Conservation (phyloP, 768 basidiomycete species). For the Pholiota conissans region DNA sequence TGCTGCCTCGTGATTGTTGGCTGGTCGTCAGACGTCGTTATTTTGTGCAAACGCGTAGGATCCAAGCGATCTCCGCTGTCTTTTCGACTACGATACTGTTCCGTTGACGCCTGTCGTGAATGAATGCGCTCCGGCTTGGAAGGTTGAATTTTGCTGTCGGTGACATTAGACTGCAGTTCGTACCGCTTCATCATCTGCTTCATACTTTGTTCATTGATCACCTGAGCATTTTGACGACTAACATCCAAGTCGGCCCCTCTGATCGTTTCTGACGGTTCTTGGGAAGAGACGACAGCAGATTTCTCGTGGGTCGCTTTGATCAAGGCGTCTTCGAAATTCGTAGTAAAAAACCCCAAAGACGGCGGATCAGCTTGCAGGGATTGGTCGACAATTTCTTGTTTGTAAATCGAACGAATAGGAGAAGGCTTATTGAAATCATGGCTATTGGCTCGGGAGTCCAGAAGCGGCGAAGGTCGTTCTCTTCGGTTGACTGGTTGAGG, state of each 20-base stretch:
- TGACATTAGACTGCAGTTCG: neutral
- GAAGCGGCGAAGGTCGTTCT: neutral
- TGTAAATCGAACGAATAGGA: neutral
- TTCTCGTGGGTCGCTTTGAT: slow-evolving; percentile 1
- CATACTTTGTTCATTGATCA: neutral
- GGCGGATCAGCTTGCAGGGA: slow-evolving; percentile 4
- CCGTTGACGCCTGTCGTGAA: slow-evolving; percentile 1
- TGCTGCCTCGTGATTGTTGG: neutral
- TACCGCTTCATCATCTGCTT: neutral
- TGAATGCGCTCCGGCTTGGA: neutral
- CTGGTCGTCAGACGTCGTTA: neutral
- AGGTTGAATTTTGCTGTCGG: neutral
- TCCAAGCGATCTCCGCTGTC: neutral
- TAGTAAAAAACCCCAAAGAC: slow-evolving; percentile 18
- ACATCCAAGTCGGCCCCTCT: neutral
- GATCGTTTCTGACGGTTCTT: neutral
- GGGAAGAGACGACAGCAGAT: neutral
- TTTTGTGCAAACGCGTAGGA: neutral
- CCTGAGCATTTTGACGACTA: neutral
- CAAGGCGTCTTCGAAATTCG: slow-evolving; percentile 10
- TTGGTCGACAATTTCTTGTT: neutral
- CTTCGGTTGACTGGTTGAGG: neutral
- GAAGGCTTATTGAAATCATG: neutral
- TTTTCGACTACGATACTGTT: neutral
- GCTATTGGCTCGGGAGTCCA: neutral